A percentile compares a stretch with the other conserved stretches of the same genome.
Conservation (phyloP, 306 rosid species). For the Trifolium pratense region DNA sequence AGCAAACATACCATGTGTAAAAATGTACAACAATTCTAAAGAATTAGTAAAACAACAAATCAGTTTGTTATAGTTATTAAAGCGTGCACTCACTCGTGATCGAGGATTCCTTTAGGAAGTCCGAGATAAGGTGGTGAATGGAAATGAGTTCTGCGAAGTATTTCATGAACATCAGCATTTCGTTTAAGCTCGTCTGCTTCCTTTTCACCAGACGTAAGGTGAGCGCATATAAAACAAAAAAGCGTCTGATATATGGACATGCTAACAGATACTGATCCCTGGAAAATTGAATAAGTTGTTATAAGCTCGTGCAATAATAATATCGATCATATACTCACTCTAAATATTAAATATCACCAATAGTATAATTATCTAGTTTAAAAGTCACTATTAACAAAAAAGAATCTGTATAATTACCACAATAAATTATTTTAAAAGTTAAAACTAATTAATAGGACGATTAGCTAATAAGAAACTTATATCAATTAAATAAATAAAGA, state of each 20-base stretch:
- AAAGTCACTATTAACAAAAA: background rate
- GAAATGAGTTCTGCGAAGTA: slow-evolving; percentile 83
- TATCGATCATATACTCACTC: slow-evolving; percentile 19
- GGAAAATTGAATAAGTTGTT: slow-evolving; percentile 43
- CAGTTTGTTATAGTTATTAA: slow-evolving; percentile 28
- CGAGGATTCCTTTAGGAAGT: slow-evolving; percentile 70
- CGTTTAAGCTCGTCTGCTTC: slow-evolving; percentile 81
- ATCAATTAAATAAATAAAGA: background rate
- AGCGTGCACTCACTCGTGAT: slow-evolving; percentile 83
- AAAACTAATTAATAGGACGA: background rate
- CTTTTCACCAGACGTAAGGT: slow-evolving; percentile 92
- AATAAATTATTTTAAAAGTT: background rate
- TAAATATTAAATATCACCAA: slow-evolving; percentile 3
- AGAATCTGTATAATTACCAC: background rate
- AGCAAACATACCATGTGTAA: slow-evolving; percentile 13
- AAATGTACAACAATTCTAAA: slow-evolving; percentile 12
- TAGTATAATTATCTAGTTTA: slow-evolving; percentile 24
- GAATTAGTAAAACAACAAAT: background rate
- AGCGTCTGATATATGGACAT: slow-evolving; percentile 97
- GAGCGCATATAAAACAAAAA: slow-evolving; percentile 90
- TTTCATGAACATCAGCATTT: slow-evolving; percentile 84
- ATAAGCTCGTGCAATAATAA: slow-evolving; percentile 32
- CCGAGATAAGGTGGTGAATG: slow-evolving; percentile 61
- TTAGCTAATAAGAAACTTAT: slow-evolving; percentile 2
- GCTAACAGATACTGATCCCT: slow-evolving; percentile 97